phyloP scores from a whole-genome alignment of 2,329 filamentous ascomycete genomes.

The Xylariaceae sp. region DNA sequence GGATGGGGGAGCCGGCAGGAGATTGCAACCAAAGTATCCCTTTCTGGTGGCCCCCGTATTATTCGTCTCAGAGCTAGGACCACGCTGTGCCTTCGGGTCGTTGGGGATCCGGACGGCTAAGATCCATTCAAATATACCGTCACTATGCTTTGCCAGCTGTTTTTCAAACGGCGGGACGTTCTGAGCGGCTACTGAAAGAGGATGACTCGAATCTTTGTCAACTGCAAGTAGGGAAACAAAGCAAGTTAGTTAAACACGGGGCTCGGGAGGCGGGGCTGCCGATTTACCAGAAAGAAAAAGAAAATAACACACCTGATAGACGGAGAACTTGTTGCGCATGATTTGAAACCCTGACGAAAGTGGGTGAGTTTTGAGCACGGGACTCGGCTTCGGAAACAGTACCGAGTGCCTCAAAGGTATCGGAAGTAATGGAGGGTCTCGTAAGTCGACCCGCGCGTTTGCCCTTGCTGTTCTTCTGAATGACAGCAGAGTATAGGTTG shows the following conservation, averaged over 20 bases:
- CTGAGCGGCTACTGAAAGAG: conserved; percentile 26
- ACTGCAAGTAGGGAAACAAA: conserved; percentile 17
- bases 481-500: conserved; percentile 14
- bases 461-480: conserved; percentile 17
- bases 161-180: conserved; percentile 27
- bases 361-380: conserved; percentile 14
- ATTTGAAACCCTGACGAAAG: conserved; percentile 15
- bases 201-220: conserved; percentile 25
- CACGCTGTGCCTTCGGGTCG: conserved; percentile 8
- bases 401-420: conserved; percentile 30
- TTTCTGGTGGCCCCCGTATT: conserved; percentile 21
- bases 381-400: conserved; percentile 29
- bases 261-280: not conserved
- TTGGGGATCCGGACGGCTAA: conserved; percentile 22
- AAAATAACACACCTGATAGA: conserved; percentile 24
- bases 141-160: conserved; percentile 30
- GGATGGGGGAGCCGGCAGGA: conserved; percentile 37
- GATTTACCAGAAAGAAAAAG: not conserved
- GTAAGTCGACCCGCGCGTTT: conserved; percentile 19
- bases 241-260: not conserved
- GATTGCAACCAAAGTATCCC: conserved; percentile 48
- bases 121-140: conserved; percentile 31
- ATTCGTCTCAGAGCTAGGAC: conserved; percentile 17
- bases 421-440: conserved; percentile 24
- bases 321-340: conserved; percentile 21